Conservation (phyloP, 225 moss, liverwort and hornwort species). For the Marchantia paleacea region DNA sequence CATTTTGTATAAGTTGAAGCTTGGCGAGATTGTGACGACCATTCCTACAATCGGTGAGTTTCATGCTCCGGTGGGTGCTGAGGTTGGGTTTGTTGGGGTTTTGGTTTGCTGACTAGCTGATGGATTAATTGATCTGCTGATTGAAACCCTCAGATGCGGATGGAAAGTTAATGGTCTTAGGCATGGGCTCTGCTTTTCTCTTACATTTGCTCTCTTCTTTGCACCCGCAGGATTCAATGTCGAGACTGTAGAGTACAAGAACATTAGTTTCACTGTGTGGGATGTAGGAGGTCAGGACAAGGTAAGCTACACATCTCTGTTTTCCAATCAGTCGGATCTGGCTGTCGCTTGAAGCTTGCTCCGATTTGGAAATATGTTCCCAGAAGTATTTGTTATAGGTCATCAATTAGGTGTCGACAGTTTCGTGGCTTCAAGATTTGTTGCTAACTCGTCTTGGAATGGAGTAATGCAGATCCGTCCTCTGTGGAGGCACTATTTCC, state of each 20-base stretch:
- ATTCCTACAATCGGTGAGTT: constrained; percentile 88
- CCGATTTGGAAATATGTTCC: neutral
- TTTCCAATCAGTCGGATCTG: neutral
- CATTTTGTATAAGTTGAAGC: constrained; percentile 95
- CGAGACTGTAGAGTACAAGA: constrained; percentile 96
- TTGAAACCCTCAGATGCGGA: neutral
- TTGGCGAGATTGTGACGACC: constrained; percentile 97
- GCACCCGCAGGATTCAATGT: constrained; percentile 72
- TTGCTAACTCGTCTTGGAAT: neutral
- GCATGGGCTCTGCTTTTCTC: neutral
- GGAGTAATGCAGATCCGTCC: constrained; percentile 60
- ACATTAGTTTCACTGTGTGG: constrained; percentile 96
- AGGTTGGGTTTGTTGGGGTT: neutral
- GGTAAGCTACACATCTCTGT: constrained; percentile 27
- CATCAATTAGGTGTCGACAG: neutral
- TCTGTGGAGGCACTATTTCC: constrained; percentile 90
- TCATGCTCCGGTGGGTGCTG: neutral
- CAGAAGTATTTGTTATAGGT: neutral
- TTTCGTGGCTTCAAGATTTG: neutral
- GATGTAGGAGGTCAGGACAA: constrained; percentile 98
- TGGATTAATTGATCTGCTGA: neutral
- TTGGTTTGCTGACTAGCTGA: neutral
- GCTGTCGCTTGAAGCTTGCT: neutral
- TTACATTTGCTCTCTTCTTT: neutral
- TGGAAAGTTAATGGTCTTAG: neutral